These are phyloP conservation scores for Aureobasidium sp. DNA, from an alignment of 2,329 filamentous ascomycete species.

Conservation along the genomic window DNA sequence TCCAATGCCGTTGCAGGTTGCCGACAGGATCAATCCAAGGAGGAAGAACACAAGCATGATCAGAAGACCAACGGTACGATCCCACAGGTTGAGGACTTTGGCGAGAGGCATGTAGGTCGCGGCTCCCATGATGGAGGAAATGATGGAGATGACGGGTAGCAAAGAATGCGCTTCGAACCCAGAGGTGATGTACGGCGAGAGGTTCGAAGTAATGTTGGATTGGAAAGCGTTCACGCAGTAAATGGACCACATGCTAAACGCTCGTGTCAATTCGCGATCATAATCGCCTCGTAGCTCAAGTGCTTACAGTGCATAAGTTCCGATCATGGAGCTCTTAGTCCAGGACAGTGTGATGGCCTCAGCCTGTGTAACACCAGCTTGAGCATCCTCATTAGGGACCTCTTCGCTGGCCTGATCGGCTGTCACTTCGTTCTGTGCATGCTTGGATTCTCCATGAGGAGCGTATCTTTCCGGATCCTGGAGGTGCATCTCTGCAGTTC, in stretches of 20 bases:
- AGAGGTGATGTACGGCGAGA: constrained; percentile 39
- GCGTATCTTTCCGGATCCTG: constrained; percentile 1
- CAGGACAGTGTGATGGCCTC: constrained; percentile 30
- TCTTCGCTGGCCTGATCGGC: constrained; percentile 7
- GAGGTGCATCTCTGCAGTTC: neutral
- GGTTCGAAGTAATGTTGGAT: constrained; percentile 30
- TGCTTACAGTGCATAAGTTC: constrained; percentile 25
- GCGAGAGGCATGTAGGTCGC: constrained; percentile 56
- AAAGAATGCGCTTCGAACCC: constrained; percentile 46
- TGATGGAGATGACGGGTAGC: constrained; percentile 44
- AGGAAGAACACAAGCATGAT: constrained; percentile 45
- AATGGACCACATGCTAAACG: constrained; percentile 36
- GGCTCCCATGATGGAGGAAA: constrained; percentile 48
- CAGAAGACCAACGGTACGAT: constrained; percentile 54
- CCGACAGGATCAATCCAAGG: constrained; percentile 55
- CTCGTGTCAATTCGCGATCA: neutral
- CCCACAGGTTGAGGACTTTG: constrained; percentile 61
- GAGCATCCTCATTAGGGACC: constrained; percentile 23
- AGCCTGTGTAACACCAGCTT: constrained; percentile 28
- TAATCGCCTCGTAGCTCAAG: too few species aligned
- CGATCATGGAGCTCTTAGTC: constrained; percentile 24
- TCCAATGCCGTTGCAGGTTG: constrained; percentile 50
- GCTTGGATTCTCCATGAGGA: neutral
- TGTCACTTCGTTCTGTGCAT: neutral
- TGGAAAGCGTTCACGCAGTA: constrained; percentile 42